A percentile compares a stretch with the other conserved stretches of the same genome.
Evolutionary conservation across 768 basidiomycete species (phyloP).

Genomic region (Leccinum disarticulatum): DNA sequence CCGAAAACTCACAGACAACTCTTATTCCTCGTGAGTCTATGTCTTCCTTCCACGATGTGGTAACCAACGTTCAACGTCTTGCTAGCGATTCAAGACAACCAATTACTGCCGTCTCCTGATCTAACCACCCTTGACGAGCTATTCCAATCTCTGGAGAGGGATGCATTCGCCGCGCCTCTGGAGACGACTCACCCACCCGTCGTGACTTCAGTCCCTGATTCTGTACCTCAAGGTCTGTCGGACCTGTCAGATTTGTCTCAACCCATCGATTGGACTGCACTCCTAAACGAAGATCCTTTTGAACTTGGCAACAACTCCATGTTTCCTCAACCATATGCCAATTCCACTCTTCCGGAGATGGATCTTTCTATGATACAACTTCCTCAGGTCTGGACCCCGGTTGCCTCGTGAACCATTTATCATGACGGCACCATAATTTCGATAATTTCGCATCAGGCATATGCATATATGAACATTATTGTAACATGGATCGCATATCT

Average conservation of each 20-base stretch:
- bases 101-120: neutral
- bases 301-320: neutral
- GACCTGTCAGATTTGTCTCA: neutral
- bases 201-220: neutral
- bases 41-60: neutral
- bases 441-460: neutral
- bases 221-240: neutral
- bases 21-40: constrained; percentile 1
- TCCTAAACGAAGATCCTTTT: constrained; percentile 2
- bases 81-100: neutral
- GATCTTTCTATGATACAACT: constrained; percentile 11
- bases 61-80: neutral
- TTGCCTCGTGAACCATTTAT: neutral
- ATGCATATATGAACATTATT: neutral
- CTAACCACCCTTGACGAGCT: constrained; percentile 1
- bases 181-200: neutral
- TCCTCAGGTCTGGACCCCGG: constrained; percentile 1
- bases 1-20: constrained; percentile 1
- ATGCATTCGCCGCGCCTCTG: neutral
- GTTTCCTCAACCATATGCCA: neutral
- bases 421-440: neutral
- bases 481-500: neutral
- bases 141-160: neutral
- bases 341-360: constrained; percentile 1
- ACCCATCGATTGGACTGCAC: constrained; percentile 14